phyloP scores from a whole-genome alignment of 1,284 basidiomycete species.

The Amylostereum areolatum region DNA sequence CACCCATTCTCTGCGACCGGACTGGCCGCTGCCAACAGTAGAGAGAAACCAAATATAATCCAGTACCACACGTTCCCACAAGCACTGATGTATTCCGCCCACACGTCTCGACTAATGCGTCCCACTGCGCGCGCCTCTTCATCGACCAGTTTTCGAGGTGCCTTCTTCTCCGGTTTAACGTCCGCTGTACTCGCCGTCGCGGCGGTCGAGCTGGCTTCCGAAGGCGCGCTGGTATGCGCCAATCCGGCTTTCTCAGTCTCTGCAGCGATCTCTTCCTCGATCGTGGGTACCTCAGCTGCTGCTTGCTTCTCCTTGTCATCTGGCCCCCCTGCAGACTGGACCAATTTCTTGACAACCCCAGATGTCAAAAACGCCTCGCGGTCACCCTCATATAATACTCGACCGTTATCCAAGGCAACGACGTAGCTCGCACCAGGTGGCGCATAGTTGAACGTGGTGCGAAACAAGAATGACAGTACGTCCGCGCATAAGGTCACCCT shows the following conservation, averaged over 20 bases:
- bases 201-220: slow-evolving; percentile 47
- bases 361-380: slow-evolving; percentile 63
- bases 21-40: slow-evolving; percentile 61
- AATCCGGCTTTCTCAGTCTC: too few species aligned
- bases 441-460: slow-evolving; percentile 81
- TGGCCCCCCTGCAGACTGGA: slow-evolving; percentile 41
- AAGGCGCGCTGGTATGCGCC: slow-evolving; percentile 24
- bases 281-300: slow-evolving; percentile 19
- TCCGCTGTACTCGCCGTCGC: slow-evolving; percentile 26
- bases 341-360: slow-evolving; percentile 59
- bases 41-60: slow-evolving; percentile 53
- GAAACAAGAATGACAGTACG: slow-evolving; percentile 86
- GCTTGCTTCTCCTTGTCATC: slow-evolving; percentile 18
- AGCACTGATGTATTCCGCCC: slow-evolving; percentile 74
- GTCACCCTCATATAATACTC: slow-evolving; percentile 70
- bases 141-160: slow-evolving; percentile 81
- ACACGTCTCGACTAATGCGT: slow-evolving; percentile 72
- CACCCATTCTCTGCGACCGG: slow-evolving; percentile 83
- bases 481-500: slow-evolving; percentile 75
- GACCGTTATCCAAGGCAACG: slow-evolving; percentile 83
- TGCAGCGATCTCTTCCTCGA: slow-evolving; percentile 7
- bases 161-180: slow-evolving; percentile 46
- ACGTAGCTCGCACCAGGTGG: slow-evolving; percentile 66
- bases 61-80: slow-evolving; percentile 69
- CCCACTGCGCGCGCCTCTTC: slow-evolving; percentile 89